phyloP scores from a whole-genome alignment of 495 filamentous ascomycete genomes.

The Penicillium samsonianum region DNA sequence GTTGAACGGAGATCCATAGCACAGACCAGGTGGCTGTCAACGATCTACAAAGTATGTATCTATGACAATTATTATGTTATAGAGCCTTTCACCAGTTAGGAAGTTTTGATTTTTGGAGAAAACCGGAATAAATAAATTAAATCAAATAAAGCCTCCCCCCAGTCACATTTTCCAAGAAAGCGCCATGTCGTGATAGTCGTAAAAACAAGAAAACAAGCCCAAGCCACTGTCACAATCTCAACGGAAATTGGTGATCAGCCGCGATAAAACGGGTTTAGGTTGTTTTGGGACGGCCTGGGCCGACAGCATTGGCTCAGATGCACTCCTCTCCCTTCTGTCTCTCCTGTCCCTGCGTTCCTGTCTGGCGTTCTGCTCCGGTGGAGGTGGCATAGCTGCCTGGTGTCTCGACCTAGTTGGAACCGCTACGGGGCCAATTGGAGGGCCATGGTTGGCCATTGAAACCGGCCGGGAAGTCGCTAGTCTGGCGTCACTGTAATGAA shows the following conservation, averaged over 20 bases:
- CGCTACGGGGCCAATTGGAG: not conserved
- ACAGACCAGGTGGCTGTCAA: not conserved
- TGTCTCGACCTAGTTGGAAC: conserved; percentile 9
- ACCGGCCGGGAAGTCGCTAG: conserved; percentile 21
- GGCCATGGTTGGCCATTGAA: not conserved
- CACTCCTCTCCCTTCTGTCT: conserved; percentile 21
- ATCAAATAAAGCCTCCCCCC: not conserved
- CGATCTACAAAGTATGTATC: not conserved
- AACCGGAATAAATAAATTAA: not conserved
- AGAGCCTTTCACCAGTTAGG: not conserved
- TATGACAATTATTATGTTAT: too few species aligned
- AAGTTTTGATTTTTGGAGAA: not conserved
- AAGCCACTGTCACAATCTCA: conserved; percentile 14
- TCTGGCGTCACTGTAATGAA: conserved; percentile 26
- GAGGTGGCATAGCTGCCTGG: conserved; percentile 19
- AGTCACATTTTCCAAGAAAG: not conserved
- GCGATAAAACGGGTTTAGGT: conserved; percentile 43
- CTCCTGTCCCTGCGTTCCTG: conserved; percentile 2
- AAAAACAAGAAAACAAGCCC: conserved; percentile 18
- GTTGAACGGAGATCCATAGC: not conserved
- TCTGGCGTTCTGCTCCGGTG: conserved; percentile 5
- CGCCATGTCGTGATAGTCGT: conserved; percentile 12
- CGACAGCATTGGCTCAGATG: conserved; percentile 26
- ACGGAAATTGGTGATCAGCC: conserved; percentile 44
- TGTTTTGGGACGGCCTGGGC: conserved; percentile 21